A percentile compares a stretch with the other conserved stretches of the same genome.
phyloP scores from a whole-genome alignment of 208 protist species.

The Trypanosoma caninum region DNA sequence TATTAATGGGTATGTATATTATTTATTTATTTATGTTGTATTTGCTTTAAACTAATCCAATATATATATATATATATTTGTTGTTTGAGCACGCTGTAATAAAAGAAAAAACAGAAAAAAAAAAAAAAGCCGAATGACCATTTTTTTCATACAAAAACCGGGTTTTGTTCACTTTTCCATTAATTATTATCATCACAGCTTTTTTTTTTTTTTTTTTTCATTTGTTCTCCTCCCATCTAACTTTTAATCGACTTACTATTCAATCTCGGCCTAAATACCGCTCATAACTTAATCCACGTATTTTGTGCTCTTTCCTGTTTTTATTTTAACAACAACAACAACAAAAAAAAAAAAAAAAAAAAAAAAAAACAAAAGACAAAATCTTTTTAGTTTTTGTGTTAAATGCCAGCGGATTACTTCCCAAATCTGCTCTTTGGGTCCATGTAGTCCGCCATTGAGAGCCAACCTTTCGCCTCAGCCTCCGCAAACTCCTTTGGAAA shows the following conservation, averaged over 20 bases:
- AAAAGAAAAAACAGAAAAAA: neutral
- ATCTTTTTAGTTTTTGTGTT: neutral
- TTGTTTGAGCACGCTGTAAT: neutral
- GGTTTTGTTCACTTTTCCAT: neutral
- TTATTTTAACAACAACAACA: too few relatives aligned
- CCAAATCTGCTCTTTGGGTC: constrained; percentile 52
- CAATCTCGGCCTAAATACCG: too few relatives aligned
- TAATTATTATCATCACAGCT: neutral
- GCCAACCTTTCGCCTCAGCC: constrained; percentile 70
- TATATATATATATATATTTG: too few relatives aligned
- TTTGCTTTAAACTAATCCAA: too few relatives aligned
- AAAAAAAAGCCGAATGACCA: neutral
- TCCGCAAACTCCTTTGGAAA: constrained; percentile 69
- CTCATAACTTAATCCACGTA: too few relatives aligned
- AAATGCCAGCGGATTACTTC: neutral
- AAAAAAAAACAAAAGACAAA: constrained; percentile 1
- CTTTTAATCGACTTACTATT: too few relatives aligned
- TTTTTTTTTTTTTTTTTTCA: constrained; percentile 2
- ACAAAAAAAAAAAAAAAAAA: neutral
- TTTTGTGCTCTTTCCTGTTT: too few relatives aligned
- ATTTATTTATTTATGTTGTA: too few relatives aligned
- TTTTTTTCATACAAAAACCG: too few relatives aligned
- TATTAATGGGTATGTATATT: neutral
- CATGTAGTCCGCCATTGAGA: constrained; percentile 60
- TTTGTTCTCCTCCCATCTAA: neutral